Conservation (phyloP, 257 asterid genomes). For the Solanum chilense region DNA sequence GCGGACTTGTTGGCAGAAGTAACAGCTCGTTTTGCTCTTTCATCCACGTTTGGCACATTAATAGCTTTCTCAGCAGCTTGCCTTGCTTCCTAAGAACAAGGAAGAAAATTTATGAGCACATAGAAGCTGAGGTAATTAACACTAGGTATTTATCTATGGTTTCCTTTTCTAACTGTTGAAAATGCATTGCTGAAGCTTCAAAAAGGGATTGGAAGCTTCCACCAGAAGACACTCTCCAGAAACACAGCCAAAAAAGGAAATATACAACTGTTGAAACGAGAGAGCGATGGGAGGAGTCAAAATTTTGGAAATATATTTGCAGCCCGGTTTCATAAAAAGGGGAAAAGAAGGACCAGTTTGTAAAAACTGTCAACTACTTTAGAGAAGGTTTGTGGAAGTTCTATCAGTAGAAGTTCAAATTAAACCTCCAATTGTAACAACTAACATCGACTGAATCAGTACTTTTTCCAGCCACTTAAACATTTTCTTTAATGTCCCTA, state of each 20-base stretch:
- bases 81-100: constrained; percentile 25
- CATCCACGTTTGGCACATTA: constrained; percentile 15
- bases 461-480: not conserved
- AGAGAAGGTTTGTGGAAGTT: not conserved
- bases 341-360: not conserved
- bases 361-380: not conserved
- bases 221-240: not conserved
- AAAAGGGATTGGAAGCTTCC: not conserved
- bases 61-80: constrained; percentile 26
- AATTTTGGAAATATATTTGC: not conserved
- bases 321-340: not conserved
- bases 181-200: not conserved
- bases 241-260: not conserved
- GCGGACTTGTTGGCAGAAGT: constrained; percentile 39
- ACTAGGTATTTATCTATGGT: not conserved
- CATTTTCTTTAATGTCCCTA: not conserved
- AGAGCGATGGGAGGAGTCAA: not conserved
- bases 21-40: constrained; percentile 30
- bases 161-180: not conserved
- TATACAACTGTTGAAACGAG: not conserved
- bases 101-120: not conserved
- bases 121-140: not conserved
- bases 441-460: not conserved
- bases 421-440: not conserved
- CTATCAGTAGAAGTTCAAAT: not conserved